Base-by-base conservation (phyloP, 1,139 yeast species). In the Taphrina pruni region DNA sequence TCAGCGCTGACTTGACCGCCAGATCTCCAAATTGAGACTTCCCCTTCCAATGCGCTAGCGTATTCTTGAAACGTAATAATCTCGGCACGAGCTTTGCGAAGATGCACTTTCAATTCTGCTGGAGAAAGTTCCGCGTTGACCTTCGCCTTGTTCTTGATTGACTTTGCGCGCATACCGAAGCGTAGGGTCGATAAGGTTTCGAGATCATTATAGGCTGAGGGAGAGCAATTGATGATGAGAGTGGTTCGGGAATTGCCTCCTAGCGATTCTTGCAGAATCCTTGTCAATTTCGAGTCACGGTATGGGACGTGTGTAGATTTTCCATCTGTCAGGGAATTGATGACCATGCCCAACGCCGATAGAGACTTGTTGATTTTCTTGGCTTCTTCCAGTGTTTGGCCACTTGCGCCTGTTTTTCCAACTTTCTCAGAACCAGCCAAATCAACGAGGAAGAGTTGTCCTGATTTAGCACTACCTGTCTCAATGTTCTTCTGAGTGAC, bases 211-310 rank as follows among this genome's bases (percentile, higher is more conserved):
- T 77, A 75, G 0, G 82, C 77, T 0, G 89, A 84, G 0, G 94
- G 90, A 0, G 96, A 89, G 73, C 96, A 89, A 73, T 88, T 90
- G 61, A 92, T 83, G 48, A 92, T 87, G 65, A 92, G 81, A 0
- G 91, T 86, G 0, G 97, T 92, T 70, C 94, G 81, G 1, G 95
- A 87, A 77, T 92, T 91, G 1, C 97, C 97, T 2, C 97, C 97
- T 36, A 92, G 80, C 0, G 96, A 87, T 74, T 90, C 96, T 77
- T 90, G 96, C 55, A 92, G 79, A 14, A 92, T 87, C 71, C 96
- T 82, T 0, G 97, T 91, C 69, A 92, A 82, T 74, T 89, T 89
- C 0, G 97, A 90, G 75, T 90, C 96, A 71, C 96, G 81, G 74
- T 90, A 90, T 0, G 96, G 96, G 5, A 89, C 80, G 77, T 88